These are phyloP conservation scores for Halteria grandinella DNA, from an alignment of 73 alveolate species.

Conservation along the genomic window DNA sequence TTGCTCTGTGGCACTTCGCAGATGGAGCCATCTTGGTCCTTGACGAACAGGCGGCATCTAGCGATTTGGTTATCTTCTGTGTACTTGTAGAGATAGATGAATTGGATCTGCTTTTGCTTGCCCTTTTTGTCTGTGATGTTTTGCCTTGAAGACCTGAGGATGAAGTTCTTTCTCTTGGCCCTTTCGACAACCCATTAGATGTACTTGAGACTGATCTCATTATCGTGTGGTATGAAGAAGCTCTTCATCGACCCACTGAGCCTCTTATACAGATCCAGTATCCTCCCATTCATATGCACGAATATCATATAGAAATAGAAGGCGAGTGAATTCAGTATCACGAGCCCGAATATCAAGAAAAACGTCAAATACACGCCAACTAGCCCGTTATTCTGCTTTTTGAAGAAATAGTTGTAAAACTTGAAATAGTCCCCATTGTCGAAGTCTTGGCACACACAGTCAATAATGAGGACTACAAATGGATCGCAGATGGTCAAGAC, in stretches of 20 bases:
- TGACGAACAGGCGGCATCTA: constrained; percentile 54
- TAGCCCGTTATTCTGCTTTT: constrained; percentile 63
- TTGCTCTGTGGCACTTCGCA: constrained; percentile 41
- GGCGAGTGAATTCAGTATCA: constrained; percentile 33
- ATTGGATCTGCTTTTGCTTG: constrained; percentile 22
- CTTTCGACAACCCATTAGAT: constrained; percentile 73
- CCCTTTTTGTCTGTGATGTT: constrained; percentile 47
- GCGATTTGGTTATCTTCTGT: not conserved
- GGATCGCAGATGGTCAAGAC: constrained; percentile 64
- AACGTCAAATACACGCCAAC: constrained; percentile 64
- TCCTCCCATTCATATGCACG: constrained; percentile 76
- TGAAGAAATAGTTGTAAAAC: constrained; percentile 61
- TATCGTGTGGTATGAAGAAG: constrained; percentile 76
- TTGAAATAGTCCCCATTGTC: constrained; percentile 65
- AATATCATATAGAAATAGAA: constrained; percentile 67
- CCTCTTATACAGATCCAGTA: constrained; percentile 67
- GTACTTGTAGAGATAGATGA: constrained; percentile 49
- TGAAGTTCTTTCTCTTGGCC: constrained; percentile 49
- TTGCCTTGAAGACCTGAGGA: constrained; percentile 18
- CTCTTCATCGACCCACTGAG: constrained; percentile 58
- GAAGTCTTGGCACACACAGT: constrained; percentile 48
- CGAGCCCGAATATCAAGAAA: constrained; percentile 53
- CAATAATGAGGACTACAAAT: constrained; percentile 59
- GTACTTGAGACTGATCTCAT: constrained; percentile 65
- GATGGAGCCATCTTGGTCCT: constrained; percentile 65